Conservation (phyloP, 2,329 filamentous ascomycete species). For the Cercospora sojina region DNA sequence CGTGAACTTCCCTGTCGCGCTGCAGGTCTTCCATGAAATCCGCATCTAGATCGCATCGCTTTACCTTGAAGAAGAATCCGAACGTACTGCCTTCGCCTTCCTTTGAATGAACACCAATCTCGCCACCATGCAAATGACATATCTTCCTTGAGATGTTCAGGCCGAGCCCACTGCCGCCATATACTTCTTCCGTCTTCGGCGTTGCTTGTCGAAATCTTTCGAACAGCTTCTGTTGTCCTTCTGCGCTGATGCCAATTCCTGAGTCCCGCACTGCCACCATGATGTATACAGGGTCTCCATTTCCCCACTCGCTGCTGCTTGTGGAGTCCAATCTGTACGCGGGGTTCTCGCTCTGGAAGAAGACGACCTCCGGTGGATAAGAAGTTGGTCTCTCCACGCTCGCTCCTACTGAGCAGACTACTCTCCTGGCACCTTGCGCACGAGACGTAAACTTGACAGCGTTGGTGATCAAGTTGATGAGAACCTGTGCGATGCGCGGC, state of each 20-base stretch:
- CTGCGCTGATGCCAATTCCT: slow-evolving; percentile 44
- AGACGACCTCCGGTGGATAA: slow-evolving; percentile 48
- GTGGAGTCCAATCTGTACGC: slow-evolving; percentile 45
- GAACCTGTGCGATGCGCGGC: slow-evolving; percentile 31
- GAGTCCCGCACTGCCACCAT: slow-evolving; percentile 48
- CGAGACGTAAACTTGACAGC: slow-evolving; percentile 39
- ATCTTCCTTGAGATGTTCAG: slow-evolving; percentile 50
- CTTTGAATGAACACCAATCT: slow-evolving; percentile 46
- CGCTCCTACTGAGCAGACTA: slow-evolving; percentile 31
- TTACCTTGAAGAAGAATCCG: slow-evolving; percentile 45
- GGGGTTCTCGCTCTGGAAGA: slow-evolving; percentile 41
- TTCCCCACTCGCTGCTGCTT: slow-evolving; percentile 44
- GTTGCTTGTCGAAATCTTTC: slow-evolving; percentile 44
- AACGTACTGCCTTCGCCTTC: slow-evolving; percentile 44
- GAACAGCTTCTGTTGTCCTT: slow-evolving; percentile 45
- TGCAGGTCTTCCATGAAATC: slow-evolving; percentile 3
- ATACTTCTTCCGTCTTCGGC: slow-evolving; percentile 39
- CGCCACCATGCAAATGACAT: slow-evolving; percentile 46
- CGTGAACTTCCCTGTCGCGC: slow-evolving; percentile 12
- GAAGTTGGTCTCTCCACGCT: slow-evolving; percentile 39
- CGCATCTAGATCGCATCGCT: slow-evolving; percentile 12
- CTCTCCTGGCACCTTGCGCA: slow-evolving; percentile 27
- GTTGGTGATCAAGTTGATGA: slow-evolving; percentile 32
- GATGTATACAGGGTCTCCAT: slow-evolving; percentile 42
- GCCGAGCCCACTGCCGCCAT: slow-evolving; percentile 48